Evolutionary conservation across 805 yeast species (phyloP).

Genomic region (Schizosaccharomyces lindneri): DNA sequence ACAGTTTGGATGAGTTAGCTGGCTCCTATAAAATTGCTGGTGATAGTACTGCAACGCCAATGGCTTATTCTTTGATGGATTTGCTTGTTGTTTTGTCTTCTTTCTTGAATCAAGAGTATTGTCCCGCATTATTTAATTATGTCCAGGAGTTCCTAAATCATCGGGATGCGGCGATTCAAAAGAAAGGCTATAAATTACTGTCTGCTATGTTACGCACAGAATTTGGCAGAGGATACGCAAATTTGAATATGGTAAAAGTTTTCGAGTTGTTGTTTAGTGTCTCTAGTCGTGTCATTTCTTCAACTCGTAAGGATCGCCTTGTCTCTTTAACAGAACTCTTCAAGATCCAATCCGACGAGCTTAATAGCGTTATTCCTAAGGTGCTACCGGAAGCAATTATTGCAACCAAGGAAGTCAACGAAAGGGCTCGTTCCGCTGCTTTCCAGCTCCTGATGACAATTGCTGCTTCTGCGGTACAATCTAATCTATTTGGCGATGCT

Average conservation of each 20-base stretch:
- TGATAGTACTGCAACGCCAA: constrained; percentile 20
- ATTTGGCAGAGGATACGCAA: constrained; percentile 30
- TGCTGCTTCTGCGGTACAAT: constrained; percentile 40
- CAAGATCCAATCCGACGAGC: constrained; percentile 6
- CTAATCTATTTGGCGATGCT: constrained; percentile 42
- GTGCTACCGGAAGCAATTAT: constrained; percentile 69
- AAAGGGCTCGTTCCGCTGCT: constrained; percentile 64
- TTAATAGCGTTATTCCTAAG: constrained; percentile 54
- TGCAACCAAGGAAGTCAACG: constrained; percentile 78
- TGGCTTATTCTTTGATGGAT: constrained; percentile 75
- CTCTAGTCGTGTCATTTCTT: neutral
- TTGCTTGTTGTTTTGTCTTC: constrained; percentile 67
- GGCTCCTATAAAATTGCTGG: constrained; percentile 3
- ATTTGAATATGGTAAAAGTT: constrained; percentile 26
- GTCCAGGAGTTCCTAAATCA: neutral
- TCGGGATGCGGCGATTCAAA: constrained; percentile 7
- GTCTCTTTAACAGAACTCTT: neutral
- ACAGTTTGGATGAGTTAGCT: constrained; percentile 13
- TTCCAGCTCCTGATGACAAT: constrained; percentile 50
- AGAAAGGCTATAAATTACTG: constrained; percentile 14
- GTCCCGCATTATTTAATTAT: constrained; percentile 22
- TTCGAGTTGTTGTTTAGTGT: constrained; percentile 14
- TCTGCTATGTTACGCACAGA: constrained; percentile 46
- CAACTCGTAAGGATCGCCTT: neutral
- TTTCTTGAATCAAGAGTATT: constrained; percentile 20